These are phyloP conservation scores for Colletotrichum euphorbiae DNA, from an alignment of 2,329 filamentous ascomycete species.

Conservation along the genomic window DNA sequence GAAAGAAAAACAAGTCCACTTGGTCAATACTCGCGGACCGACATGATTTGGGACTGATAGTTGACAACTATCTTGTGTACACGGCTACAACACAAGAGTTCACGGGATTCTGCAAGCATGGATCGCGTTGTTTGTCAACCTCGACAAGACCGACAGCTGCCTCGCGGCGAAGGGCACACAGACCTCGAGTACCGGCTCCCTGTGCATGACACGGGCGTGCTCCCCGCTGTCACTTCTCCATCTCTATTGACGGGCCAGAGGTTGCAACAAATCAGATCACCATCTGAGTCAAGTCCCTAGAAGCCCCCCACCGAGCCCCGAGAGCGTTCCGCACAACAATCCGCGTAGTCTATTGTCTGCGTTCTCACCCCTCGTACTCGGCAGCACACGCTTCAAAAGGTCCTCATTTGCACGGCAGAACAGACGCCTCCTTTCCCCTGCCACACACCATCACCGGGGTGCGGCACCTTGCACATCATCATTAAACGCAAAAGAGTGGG, in stretches of 20 bases:
- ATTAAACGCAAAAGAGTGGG: slow-evolving; percentile 40
- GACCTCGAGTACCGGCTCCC: slow-evolving; percentile 13
- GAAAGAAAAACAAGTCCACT: neutral
- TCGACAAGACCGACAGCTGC: slow-evolving; percentile 4
- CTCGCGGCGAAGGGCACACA: neutral
- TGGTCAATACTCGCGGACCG: neutral
- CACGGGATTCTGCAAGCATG: neutral
- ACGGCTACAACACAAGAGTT: neutral
- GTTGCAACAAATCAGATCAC: slow-evolving; percentile 13
- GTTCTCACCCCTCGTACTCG: neutral
- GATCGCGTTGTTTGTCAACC: slow-evolving; percentile 17
- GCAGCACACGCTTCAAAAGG: slow-evolving; percentile 16
- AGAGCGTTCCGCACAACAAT: slow-evolving; percentile 16
- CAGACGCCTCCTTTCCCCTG: slow-evolving; percentile 18
- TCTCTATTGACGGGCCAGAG: neutral
- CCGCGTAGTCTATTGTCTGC: slow-evolving; percentile 11
- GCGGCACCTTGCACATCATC: slow-evolving; percentile 39
- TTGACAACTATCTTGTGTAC: neutral
- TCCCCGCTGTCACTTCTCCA: slow-evolving; percentile 14
- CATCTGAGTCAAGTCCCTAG: slow-evolving; percentile 35
- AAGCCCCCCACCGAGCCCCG: slow-evolving; percentile 7
- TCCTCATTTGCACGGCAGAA: neutral
- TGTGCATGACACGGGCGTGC: neutral
- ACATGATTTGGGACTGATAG: neutral
- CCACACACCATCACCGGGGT: slow-evolving; percentile 19